These are phyloP conservation scores for Diutina sp. DNA, from an alignment of 1,139 yeast species.

Conservation along the genomic window DNA sequence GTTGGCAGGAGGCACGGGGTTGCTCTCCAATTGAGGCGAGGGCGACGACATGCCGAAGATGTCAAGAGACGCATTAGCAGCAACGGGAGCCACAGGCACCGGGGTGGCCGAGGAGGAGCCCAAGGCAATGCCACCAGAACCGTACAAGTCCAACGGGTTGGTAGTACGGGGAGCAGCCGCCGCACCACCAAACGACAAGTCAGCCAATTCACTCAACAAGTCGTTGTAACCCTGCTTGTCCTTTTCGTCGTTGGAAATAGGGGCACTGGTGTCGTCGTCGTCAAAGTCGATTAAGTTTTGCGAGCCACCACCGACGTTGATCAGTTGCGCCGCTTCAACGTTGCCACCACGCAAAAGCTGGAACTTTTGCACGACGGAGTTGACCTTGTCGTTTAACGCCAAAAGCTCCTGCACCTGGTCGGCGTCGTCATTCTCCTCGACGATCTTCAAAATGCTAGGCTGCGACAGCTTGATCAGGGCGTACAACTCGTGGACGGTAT, in stretches of 20 bases:
- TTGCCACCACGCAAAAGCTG: constrained; percentile 56
- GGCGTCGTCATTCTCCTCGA: constrained; percentile 45
- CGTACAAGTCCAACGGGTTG: constrained; percentile 27
- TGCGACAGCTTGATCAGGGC: constrained; percentile 72
- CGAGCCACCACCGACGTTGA: constrained; percentile 22
- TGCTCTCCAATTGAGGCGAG: constrained; percentile 35
- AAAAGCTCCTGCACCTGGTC: constrained; percentile 33
- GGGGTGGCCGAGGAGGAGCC: constrained; percentile 8
- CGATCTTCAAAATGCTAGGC: constrained; percentile 77
- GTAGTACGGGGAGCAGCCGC: constrained; percentile 7
- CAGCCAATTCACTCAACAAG: constrained; percentile 58
- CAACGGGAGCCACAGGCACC: not conserved
- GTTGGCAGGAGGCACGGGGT: constrained; percentile 10
- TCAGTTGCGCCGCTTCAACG: constrained; percentile 42
- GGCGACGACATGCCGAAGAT: constrained; percentile 36
- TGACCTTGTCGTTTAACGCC: constrained; percentile 65
- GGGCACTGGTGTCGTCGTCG: constrained; percentile 29
- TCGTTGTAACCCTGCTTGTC: constrained; percentile 49
- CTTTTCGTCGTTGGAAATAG: constrained; percentile 19
- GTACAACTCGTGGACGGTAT: constrained; percentile 68
- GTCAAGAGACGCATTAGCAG: constrained; percentile 11
- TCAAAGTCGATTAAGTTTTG: constrained; percentile 69
- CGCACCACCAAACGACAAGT: constrained; percentile 37
- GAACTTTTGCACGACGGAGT: constrained; percentile 56
- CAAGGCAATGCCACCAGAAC: constrained; percentile 32